These are phyloP conservation scores for Pythium pectinolyticum DNA, from an alignment of 352 stramenopile species.

Conservation along the genomic window DNA sequence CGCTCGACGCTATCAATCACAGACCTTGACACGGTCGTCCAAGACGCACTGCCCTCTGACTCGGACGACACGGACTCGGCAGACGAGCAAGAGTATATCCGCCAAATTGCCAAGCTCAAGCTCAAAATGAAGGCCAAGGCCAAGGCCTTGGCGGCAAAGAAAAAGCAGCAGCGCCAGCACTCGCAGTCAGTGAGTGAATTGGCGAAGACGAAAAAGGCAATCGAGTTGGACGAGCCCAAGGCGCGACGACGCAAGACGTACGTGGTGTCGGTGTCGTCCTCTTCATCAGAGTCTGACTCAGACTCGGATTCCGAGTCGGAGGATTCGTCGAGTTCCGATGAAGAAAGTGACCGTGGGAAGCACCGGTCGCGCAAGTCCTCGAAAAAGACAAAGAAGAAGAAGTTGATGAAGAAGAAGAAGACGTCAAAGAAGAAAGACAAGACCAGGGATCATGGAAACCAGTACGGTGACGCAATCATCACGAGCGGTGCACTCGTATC, in stretches of 20 bases:
- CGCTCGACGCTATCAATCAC: slow-evolving; percentile 19
- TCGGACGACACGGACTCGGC: slow-evolving; percentile 28
- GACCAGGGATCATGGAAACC: neutral
- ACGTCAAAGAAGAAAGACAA: slow-evolving; percentile 2
- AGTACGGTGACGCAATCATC: slow-evolving; percentile 11
- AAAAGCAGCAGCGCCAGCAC: slow-evolving; percentile 2
- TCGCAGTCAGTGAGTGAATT: neutral
- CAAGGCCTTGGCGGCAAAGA: too few species aligned
- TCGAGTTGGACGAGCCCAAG: neutral
- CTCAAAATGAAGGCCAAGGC: slow-evolving; percentile 26
- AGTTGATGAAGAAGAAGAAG: slow-evolving; percentile 9
- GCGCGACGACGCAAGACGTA: slow-evolving; percentile 13
- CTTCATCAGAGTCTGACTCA: neutral
- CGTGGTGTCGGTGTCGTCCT: neutral
- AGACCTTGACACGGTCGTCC: slow-evolving; percentile 28
- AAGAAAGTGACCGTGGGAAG: too few species aligned
- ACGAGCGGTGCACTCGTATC: too few species aligned
- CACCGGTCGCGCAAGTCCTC: too few species aligned
- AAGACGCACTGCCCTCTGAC: slow-evolving; percentile 29
- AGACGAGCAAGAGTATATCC: slow-evolving; percentile 27
- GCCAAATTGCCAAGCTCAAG: slow-evolving; percentile 28
- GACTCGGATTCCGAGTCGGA: slow-evolving; percentile 13
- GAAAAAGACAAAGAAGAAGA: slow-evolving; percentile 19
- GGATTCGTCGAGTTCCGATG: too few species aligned
- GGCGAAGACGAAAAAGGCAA: neutral